Evolutionary conservation across 2,329 filamentous ascomycete genomes (phyloP).

Genomic region (Escovopsis sp.): DNA sequence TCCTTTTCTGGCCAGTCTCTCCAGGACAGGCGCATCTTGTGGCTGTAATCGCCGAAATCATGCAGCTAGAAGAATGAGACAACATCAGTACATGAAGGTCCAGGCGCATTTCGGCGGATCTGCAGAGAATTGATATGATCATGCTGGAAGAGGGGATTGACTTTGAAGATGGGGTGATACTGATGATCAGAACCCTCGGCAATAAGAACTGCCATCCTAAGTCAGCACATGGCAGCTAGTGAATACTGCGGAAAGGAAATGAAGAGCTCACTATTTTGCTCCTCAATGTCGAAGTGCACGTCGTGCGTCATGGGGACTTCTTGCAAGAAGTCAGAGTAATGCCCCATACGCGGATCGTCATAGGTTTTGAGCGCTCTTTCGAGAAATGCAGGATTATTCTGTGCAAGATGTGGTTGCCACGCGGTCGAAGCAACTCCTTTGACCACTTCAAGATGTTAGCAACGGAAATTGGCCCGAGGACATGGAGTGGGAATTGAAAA

Average conservation of each 20-base stretch:
- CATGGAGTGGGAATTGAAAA: too few relatives aligned
- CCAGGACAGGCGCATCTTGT: constrained; percentile 10
- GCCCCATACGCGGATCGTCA: constrained; percentile 1
- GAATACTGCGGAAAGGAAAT: neutral
- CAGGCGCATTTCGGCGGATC: too few relatives aligned
- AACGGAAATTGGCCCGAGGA: neutral
- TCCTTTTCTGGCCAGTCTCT: neutral
- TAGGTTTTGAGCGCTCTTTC: constrained; percentile 1
- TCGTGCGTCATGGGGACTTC: constrained; percentile 11
- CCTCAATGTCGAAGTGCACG: constrained; percentile 17
- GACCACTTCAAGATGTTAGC: constrained; percentile 12
- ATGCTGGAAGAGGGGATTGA: neutral
- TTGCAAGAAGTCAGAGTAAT: neutral
- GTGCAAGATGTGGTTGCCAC: constrained; percentile 9
- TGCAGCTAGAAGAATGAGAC: constrained; percentile 9
- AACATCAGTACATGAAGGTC: too few relatives aligned
- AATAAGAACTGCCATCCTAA: constrained; percentile 9
- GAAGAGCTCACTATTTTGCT: constrained; percentile 13
- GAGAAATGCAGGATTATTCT: neutral
- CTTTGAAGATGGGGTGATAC: constrained; percentile 13
- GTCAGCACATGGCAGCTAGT: constrained; percentile 2
- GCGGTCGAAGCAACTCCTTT: constrained; percentile 14
- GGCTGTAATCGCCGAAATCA: constrained; percentile 14
- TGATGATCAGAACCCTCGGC: constrained; percentile 7
- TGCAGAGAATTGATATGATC: neutral